phyloP scores from a whole-genome alignment of 2,329 filamentous ascomycete genomes.

The Pezicula radicicola region DNA sequence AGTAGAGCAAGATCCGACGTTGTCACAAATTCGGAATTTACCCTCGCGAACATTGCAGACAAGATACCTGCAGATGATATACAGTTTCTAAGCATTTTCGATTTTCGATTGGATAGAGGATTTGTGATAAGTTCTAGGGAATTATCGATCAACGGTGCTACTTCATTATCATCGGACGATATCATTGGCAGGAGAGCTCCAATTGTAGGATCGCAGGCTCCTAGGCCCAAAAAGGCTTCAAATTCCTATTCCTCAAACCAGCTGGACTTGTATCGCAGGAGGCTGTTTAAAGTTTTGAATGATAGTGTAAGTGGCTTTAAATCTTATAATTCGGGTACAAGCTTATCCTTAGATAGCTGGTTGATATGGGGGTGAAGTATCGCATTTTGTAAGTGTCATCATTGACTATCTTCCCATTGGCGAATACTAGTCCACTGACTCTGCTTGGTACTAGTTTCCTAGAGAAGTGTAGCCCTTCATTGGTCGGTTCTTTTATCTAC shows the following conservation, averaged over 20 bases:
- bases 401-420: background rate
- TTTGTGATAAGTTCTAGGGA: conserved; percentile 5
- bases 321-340: background rate
- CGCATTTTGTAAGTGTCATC: conserved; percentile 14
- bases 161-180: background rate
- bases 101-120: background rate
- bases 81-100: conserved; percentile 1
- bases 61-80: conserved; percentile 2
- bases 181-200: background rate
- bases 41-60: background rate
- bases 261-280: conserved; percentile 5
- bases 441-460: conserved; percentile 8
- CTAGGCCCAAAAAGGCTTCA: conserved; percentile 4
- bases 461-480: conserved; percentile 12
- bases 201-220: background rate
- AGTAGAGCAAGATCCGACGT: background rate
- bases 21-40: background rate
- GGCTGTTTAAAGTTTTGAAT: conserved; percentile 7
- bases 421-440: background rate
- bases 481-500: conserved; percentile 16
- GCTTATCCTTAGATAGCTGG: conserved; percentile 8
- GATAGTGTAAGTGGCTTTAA: conserved; percentile 9
- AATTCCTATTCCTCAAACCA: conserved; percentile 6
- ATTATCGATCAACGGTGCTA: background rate
- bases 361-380: conserved; percentile 14